Evolutionary conservation across 2,329 filamentous ascomycete species (phyloP).

Genomic region (Venturia nashicola): DNA sequence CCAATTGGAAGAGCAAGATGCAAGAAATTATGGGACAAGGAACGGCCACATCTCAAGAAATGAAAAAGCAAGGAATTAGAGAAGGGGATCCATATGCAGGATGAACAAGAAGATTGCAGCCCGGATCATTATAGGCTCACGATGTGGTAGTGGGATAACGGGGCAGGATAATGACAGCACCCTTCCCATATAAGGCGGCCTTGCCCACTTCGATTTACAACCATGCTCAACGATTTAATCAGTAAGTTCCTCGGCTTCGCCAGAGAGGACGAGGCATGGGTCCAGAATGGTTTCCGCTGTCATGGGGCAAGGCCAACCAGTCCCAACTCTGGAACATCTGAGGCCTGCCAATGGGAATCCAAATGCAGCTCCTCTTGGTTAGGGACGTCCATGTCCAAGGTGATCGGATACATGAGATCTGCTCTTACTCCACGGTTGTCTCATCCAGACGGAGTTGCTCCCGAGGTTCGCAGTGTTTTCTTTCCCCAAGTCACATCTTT

Average conservation of each 20-base stretch:
- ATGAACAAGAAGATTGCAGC: not conserved
- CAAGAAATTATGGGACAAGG: not conserved
- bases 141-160: not conserved
- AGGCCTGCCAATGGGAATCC: not conserved
- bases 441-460: not conserved
- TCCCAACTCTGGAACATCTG: not conserved
- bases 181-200: not conserved
- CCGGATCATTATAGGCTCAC: not conserved
- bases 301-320: not conserved
- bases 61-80: not conserved
- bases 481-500: not conserved
- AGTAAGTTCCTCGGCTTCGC: not conserved
- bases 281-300: not conserved
- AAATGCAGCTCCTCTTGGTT: not conserved
- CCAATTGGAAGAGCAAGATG: not conserved
- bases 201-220: not conserved
- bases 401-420: not conserved
- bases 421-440: not conserved
- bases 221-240: not conserved
- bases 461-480: not conserved
- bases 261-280: not conserved
- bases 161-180: not conserved
- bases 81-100: not conserved
- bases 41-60: not conserved
- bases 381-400: not conserved